Base-by-base conservation (phyloP, 106 monocot species). In the Vanilla planifolia region DNA sequence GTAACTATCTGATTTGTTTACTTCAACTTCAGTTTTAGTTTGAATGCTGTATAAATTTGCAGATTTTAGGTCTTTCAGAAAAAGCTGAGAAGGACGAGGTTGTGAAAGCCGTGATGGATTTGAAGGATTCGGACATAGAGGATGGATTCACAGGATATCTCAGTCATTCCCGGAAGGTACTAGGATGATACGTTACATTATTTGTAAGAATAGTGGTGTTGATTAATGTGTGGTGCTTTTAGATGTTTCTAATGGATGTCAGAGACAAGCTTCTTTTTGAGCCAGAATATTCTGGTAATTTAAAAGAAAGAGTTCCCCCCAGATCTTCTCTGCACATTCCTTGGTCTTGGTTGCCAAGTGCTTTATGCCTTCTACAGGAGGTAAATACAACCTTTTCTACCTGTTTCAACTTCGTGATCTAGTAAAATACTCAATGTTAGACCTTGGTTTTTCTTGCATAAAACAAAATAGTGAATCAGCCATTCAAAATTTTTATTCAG, bases 201-300 rank as follows among this genome's bases (percentile, higher is more conserved):
- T 33, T 1, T n/a, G n/a, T n/a, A n/a, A n/a, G n/a, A n/a, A 9
- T 46, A 20, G 2, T 47, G 3, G 47, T 44, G 42, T 8, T 22
- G 17, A 50, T 34, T 22, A 16, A 14, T 42, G 47, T 36, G 14
- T 57, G 19, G 33, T 48, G 8, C 63, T 61, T 45, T 1, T 56
- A 98, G 96, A 76, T 81, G 51, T 78, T 98, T 51, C 75, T 98
- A 67, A 84, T 91, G 87, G 91, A 98, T 80, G 76, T 91, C 28
- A 84, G 96, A 63, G 96, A 98, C 68, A 91, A 98, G 33, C 84
- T 98, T 77, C 88, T 98, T 33, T 96, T 98, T 65, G 96, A 98
- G 62, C 81, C 78, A 53, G 90, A 88, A 25, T 98, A 87, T 71
- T 79, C 91, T 75, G 96, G 96, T 20, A 79, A 79, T 77, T 43